These are phyloP conservation scores for Ceratocystis diversiconidia DNA, from an alignment of 2,329 filamentous ascomycete species.

Conservation along the genomic window DNA sequence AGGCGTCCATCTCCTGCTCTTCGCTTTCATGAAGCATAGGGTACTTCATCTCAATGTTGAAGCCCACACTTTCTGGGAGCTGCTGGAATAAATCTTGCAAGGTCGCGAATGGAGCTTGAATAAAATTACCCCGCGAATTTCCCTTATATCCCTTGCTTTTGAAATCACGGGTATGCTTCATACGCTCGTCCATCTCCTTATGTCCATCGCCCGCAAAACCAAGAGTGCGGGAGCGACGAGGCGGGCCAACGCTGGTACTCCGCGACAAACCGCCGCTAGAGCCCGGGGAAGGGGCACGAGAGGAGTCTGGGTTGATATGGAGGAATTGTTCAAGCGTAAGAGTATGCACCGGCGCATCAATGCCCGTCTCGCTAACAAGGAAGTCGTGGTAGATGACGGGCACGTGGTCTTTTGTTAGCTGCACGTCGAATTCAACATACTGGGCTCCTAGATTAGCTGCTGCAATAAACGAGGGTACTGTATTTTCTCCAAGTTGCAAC, in stretches of 20 bases:
- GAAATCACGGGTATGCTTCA: slow-evolving; percentile 94
- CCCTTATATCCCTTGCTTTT: slow-evolving; percentile 92
- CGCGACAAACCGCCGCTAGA: slow-evolving; percentile 20
- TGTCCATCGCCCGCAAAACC: slow-evolving; percentile 33
- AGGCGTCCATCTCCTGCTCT: slow-evolving; percentile 91
- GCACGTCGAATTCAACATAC: slow-evolving; percentile 71
- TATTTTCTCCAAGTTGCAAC: slow-evolving; percentile 91
- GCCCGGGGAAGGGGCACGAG: slow-evolving; percentile 13
- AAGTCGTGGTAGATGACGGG: slow-evolving; percentile 99
- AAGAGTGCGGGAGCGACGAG: slow-evolving; percentile 40
- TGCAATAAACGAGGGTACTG: slow-evolving; percentile 86
- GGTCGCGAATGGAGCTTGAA: slow-evolving; percentile 90
- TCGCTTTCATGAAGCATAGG: slow-evolving; percentile 94
- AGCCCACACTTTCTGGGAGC: slow-evolving; percentile 68
- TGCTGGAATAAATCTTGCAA: slow-evolving; percentile 84
- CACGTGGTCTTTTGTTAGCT: slow-evolving; percentile 96
- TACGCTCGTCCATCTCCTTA: slow-evolving; percentile 53
- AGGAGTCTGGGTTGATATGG: slow-evolving; percentile 54
- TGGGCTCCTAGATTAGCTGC: slow-evolving; percentile 81
- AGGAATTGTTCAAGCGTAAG: slow-evolving; percentile 91
- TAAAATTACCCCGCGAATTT: slow-evolving; percentile 85
- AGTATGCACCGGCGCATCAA: slow-evolving; percentile 91
- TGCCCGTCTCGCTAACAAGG: slow-evolving; percentile 90
- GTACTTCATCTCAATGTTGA: slow-evolving; percentile 99
- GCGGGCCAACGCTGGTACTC: slow-evolving; percentile 29